These are phyloP conservation scores for Obelidium mucronatum DNA, from an alignment of 192 early-diverging fungal species.

Conservation along the genomic window DNA sequence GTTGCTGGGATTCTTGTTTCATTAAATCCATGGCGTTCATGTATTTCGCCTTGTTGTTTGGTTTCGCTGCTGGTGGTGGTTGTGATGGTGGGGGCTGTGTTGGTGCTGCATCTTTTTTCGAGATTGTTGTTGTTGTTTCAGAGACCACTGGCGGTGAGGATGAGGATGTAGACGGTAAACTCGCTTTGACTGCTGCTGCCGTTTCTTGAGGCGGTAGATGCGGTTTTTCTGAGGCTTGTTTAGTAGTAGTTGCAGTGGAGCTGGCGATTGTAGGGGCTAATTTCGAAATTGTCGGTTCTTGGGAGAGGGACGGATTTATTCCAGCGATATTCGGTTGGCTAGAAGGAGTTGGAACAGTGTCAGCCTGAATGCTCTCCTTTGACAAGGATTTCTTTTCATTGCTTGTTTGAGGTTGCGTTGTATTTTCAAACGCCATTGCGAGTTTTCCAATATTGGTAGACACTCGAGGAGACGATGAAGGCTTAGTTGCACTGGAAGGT, in stretches of 20 bases:
- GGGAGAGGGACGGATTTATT: too few relatives aligned
- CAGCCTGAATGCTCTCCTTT: too few relatives aligned
- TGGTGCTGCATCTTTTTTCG: neutral
- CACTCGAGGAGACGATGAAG: too few relatives aligned
- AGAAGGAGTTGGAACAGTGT: too few relatives aligned
- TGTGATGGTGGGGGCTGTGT: conserved; percentile 12
- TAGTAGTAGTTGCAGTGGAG: too few relatives aligned
- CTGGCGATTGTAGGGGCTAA: too few relatives aligned
- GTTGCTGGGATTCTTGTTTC: neutral
- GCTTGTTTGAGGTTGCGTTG: too few relatives aligned
- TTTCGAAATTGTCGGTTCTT: too few relatives aligned
- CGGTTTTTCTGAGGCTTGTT: neutral
- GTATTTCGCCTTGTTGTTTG: conserved; percentile 34
- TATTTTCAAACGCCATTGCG: neutral
- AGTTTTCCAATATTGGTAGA: neutral
- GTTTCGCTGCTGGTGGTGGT: neutral
- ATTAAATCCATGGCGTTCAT: conserved; percentile 55
- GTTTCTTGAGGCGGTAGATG: neutral
- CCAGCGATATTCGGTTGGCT: too few relatives aligned
- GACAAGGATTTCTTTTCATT: too few relatives aligned
- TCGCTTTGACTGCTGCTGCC: neutral
- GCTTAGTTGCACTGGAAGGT: too few relatives aligned
- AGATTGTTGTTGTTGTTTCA: neutral
- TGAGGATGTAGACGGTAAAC: neutral
- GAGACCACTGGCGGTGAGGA: neutral